phyloP scores from a whole-genome alignment of 2,329 filamentous ascomycete genomes.

The Fusarium buharicum region DNA sequence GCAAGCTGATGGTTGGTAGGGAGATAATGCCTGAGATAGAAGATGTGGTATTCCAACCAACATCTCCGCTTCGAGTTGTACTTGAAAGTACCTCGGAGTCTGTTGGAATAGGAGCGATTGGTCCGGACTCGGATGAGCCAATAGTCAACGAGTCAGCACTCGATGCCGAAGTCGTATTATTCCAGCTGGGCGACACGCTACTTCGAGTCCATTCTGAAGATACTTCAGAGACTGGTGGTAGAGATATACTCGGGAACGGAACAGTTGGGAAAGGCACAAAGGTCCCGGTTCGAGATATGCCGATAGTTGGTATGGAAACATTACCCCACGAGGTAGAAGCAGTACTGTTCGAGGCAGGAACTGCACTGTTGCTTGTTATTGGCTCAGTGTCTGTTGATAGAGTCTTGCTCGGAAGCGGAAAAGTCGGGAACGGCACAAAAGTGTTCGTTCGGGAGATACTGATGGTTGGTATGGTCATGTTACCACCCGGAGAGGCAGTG shows the following conservation, averaged over 20 bases:
- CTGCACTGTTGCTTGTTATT: neutral
- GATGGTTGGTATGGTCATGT: neutral
- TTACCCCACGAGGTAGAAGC: neutral
- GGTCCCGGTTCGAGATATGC: neutral
- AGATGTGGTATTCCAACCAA: constrained; percentile 8
- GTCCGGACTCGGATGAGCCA: neutral
- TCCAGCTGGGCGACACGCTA: constrained; percentile 1
- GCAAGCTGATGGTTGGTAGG: constrained; percentile 21
- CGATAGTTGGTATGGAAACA: constrained; percentile 4
- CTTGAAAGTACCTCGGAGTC: neutral
- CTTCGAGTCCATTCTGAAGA: constrained; percentile 1
- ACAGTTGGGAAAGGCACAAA: neutral
- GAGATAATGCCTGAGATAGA: constrained; percentile 16
- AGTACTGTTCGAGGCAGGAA: neutral
- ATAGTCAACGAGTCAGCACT: neutral
- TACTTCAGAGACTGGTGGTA: constrained; percentile 1
- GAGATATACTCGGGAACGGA: neutral
- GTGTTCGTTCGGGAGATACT: neutral
- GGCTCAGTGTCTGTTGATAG: neutral
- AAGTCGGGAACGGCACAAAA: neutral
- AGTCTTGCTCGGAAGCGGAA: neutral
- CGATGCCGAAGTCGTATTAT: neutral
- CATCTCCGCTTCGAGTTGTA: neutral
- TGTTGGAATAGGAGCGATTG: neutral
- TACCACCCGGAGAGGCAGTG: constrained; percentile 1